These are phyloP conservation scores for Leccinellum albellum DNA, from an alignment of 768 basidiomycete species.

Conservation along the genomic window DNA sequence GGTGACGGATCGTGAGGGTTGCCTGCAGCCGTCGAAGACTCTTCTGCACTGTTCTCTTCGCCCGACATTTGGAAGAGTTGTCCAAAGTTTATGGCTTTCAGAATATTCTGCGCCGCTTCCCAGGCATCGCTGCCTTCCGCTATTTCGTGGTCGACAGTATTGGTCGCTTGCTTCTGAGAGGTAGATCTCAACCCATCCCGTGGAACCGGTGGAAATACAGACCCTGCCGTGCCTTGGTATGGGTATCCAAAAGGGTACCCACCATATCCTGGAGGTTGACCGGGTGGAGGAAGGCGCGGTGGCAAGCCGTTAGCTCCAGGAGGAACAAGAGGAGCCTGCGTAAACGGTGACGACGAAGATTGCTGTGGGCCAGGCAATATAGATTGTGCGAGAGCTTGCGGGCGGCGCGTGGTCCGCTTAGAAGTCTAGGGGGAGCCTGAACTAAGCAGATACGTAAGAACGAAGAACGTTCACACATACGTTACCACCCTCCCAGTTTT, in stretches of 20 bases:
- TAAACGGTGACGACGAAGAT: conserved; percentile 51
- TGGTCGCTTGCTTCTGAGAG: conserved; percentile 13
- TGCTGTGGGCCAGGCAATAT: conserved; percentile 28
- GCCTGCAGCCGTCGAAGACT: background rate
- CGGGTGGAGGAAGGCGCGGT: conserved; percentile 31
- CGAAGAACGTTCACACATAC: conserved; percentile 41
- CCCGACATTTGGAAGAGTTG: conserved; percentile 41
- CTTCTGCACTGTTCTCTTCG: conserved; percentile 22
- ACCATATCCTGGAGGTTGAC: conserved; percentile 34
- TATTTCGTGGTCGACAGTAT: conserved; percentile 27
- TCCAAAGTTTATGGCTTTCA: conserved; percentile 74
- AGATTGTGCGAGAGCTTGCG: conserved; percentile 47
- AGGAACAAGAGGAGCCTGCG: conserved; percentile 46
- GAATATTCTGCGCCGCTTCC: conserved; percentile 74
- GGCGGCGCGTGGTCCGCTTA: conserved; percentile 73
- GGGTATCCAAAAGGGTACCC: conserved; percentile 39
- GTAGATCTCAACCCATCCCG: conserved; percentile 2
- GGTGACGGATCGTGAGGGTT: conserved; percentile 6
- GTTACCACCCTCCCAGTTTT: conserved; percentile 76
- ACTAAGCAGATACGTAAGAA: conserved; percentile 6
- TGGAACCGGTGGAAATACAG: background rate
- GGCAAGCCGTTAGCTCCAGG: conserved; percentile 33
- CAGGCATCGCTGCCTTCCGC: conserved; percentile 59
- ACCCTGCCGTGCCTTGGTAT: conserved; percentile 22
- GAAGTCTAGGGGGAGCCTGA: conserved; percentile 51